A percentile compares a stretch with the other conserved stretches of the same genome.
phyloP scores from a whole-genome alignment of 768 basidiomycete genomes.

The Russula sp. region DNA sequence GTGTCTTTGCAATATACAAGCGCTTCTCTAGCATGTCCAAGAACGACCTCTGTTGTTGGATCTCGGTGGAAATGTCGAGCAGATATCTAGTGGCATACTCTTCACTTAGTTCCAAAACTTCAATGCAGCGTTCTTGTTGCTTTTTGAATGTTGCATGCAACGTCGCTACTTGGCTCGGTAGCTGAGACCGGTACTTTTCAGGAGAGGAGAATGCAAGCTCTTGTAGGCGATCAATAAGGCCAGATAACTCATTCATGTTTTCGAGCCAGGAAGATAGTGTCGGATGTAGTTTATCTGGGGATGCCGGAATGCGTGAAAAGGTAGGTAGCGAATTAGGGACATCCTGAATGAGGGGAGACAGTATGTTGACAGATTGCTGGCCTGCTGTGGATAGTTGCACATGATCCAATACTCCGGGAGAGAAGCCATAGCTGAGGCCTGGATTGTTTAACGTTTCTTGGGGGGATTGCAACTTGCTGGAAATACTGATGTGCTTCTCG shows the following conservation, averaged over 20 bases:
- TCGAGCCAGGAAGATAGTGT: background rate
- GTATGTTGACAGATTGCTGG: too few relatives aligned
- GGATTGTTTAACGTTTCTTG: too few relatives aligned
- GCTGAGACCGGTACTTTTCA: background rate
- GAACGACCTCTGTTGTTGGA: background rate
- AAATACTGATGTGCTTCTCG: too few relatives aligned
- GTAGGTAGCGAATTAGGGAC: too few relatives aligned
- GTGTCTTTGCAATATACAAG: background rate
- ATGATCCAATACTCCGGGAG: too few relatives aligned
- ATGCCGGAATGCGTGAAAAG: too few relatives aligned
- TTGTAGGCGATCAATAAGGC: background rate
- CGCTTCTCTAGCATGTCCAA: background rate
- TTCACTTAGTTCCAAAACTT: background rate
- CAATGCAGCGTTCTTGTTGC: background rate
- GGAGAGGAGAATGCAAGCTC: background rate
- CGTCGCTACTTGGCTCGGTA: background rate
- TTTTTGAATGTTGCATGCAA: background rate
- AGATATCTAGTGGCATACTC: background rate
- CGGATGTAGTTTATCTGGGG: too few relatives aligned
- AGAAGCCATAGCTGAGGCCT: too few relatives aligned
- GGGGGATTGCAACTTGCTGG: too few relatives aligned
- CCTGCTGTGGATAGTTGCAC: too few relatives aligned
- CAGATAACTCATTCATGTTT: background rate
- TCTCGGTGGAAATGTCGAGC: background rate
- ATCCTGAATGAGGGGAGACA: too few relatives aligned